Conservation (phyloP, 305 asterid genomes). For the Solanum aculeatissimum region DNA sequence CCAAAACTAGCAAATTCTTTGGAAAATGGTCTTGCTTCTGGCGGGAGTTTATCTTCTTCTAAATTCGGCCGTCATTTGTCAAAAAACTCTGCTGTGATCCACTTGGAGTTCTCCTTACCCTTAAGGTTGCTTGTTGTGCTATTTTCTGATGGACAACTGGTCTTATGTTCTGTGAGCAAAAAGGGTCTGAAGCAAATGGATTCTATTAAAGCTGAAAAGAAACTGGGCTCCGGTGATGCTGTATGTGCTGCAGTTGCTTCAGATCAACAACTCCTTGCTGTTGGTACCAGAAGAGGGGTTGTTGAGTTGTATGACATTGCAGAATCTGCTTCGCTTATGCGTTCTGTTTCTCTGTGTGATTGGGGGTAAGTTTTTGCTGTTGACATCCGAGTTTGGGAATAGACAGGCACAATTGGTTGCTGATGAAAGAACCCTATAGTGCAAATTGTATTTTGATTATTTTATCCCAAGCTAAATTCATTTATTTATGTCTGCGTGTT, state of each 20-base stretch:
- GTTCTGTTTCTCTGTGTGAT: slow-evolving; percentile 75
- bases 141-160: slow-evolving; percentile 70
- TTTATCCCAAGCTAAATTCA: not conserved
- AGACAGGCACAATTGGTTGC: not conserved
- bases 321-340: slow-evolving; percentile 65
- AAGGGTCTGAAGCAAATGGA: slow-evolving; percentile 73
- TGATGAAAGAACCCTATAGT: not conserved
- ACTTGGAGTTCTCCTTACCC: slow-evolving; percentile 58
- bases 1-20: slow-evolving; percentile 33
- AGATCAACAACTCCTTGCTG: slow-evolving; percentile 95
- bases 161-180: slow-evolving; percentile 83
- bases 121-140: slow-evolving; percentile 69
- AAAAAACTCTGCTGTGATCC: slow-evolving; percentile 46
- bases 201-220: slow-evolving; percentile 55
- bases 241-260: slow-evolving; percentile 86
- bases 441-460: not conserved
- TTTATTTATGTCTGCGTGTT: not conserved
- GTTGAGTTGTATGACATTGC: slow-evolving; percentile 88
- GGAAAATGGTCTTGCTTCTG: slow-evolving; percentile 51
- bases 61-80: slow-evolving; percentile 21
- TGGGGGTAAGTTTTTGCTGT: slow-evolving; percentile 78
- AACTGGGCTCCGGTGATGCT: slow-evolving; percentile 63
- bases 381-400: slow-evolving; percentile 10
- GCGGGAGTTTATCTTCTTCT: slow-evolving; percentile 28
- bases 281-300: slow-evolving; percentile 74